Base-by-base conservation (phyloP, 140 eudicot species). In the Oenanthe javanica region DNA sequence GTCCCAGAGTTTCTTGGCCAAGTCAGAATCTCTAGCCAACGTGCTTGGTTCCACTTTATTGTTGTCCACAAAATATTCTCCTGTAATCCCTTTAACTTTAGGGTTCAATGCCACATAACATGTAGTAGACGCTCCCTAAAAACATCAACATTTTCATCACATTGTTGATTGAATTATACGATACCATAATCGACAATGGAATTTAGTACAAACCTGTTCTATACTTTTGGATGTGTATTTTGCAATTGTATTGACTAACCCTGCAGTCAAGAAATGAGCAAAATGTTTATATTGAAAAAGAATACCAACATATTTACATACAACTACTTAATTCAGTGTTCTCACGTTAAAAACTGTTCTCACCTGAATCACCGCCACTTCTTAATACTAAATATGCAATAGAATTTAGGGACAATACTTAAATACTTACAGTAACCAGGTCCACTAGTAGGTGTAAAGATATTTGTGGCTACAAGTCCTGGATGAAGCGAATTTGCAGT, bases 401-500 rank as follows among this genome's bases (percentile, higher is more conserved):
- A 14, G 42, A 67, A 25, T 67, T 67, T 3, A 25, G 13, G 47
- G 1, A 67, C 13, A 67, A 70, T 18, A 66, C 72, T 42, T 38
- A 21, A 72, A 23, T 13, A 43, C 78, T 87, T 86, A 89, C 98
- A 88, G 9, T 89, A 89, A 51, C 89, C 54, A 69, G 88, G 71
- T 76, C 88, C 46, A 59, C 83, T 89, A 80, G 87, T 88, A 38
- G 90, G 86, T 51, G 78, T 21, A 4, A 88, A 77, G 77, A 92
- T 92, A 85, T 84, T 79, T 77, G 98, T 94, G 82, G 93, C 81
- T 76, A 94, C 89, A 57, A 87, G 84, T 77, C 97, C 97, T 7
- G 97, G 98, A 81, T 94, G 96, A 82, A 92, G 85, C 23, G 96
- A 90, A 84, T 94, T 94, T 64, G 94, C 97, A 52, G 98, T 94